Evolutionary conservation across 768 basidiomycete species (phyloP), one percentile per base, ranked within the genome.

Genomic region (Lactarius tabidus): DNA sequence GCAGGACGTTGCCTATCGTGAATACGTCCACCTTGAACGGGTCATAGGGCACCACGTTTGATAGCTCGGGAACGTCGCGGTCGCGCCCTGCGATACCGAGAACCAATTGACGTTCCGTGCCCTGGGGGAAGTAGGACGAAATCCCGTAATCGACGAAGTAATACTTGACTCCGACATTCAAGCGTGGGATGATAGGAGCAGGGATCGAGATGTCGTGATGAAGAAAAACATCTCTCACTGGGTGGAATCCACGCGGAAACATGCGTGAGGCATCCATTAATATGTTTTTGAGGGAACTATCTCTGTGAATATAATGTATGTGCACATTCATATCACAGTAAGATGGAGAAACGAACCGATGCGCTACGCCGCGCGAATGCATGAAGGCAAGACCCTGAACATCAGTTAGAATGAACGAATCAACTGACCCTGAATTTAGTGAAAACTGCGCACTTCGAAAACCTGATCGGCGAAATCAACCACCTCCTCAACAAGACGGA

Each of bases 11-110:
- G 26, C 67, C 65, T 9, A 67, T 57, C 2, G 59, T 67, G 26
- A 67, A 69, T 41, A 69, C 59, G 8, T 69, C 68, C 15, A 67
- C 68, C 35, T 67, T 67, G 66, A 69, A 69, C 7, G 68, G 68
- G 31, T 69, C 68, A n/a, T 69, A 67, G 8, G 62, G 62, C 2
- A 64, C 57, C 1, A 20, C 26, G 5, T 56, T 20, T 1, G 62
- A 69, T 18, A 69, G 48, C 20, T 69, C 68, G 1, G 68, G 68
- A 4, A 69, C 66, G 6, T 69, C 65, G 23, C 39, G 62, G 17
- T 69, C 65, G 3, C 68, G 58, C 3, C 65, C 64, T 0, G 26
- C 45, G 1, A 8, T 6, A 8, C 65, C 68, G 6, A 60, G 10
- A 2, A 64, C 65, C 23, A 61, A 26, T 9, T 28, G n/a, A 6